Conservation (phyloP, 495 filamentous ascomycete genomes). For the Penicillium simplicissimum region DNA sequence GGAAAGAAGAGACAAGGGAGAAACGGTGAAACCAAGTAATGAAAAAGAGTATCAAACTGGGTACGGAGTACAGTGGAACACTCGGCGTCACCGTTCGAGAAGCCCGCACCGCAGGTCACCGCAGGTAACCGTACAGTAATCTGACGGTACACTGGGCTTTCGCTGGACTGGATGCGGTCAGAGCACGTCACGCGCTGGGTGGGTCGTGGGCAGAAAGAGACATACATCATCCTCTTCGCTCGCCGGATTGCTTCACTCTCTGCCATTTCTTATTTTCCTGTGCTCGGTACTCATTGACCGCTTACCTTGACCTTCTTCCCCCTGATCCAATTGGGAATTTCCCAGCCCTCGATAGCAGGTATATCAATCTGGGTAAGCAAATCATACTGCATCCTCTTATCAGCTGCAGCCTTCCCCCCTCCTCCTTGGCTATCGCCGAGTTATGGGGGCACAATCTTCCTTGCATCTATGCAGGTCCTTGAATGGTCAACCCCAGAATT, state of each 20-base stretch:
- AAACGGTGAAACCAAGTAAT: background rate
- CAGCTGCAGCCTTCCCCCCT: slow-evolving; percentile 14
- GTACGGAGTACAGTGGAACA: background rate
- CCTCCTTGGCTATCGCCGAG: slow-evolving; percentile 9
- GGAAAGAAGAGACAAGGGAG: background rate
- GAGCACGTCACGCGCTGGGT: slow-evolving; percentile 46
- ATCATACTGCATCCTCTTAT: slow-evolving; percentile 23
- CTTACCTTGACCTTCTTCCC: slow-evolving; percentile 12
- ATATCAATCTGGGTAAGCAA: slow-evolving; percentile 30
- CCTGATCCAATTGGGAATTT: slow-evolving; percentile 14
- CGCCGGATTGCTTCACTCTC: slow-evolving; percentile 30
- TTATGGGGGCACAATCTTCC: slow-evolving; percentile 3
- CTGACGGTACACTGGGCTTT: slow-evolving; percentile 11
- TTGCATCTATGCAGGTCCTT: slow-evolving; percentile 22
- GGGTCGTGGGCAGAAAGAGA: slow-evolving; percentile 46
- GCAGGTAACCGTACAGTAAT: slow-evolving; percentile 30
- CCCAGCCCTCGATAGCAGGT: slow-evolving; percentile 3
- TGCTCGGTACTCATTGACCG: slow-evolving; percentile 9
- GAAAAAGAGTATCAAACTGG: background rate
- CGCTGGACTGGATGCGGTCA: slow-evolving; percentile 33
- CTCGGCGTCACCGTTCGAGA: background rate
- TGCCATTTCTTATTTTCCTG: slow-evolving; percentile 15
- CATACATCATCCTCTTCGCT: slow-evolving; percentile 44
- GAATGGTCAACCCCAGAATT: slow-evolving; percentile 6
- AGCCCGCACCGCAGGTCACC: slow-evolving; percentile 10